Evolutionary conservation across 306 rosid species (phyloP).

Genomic region (Fagus sylvatica): DNA sequence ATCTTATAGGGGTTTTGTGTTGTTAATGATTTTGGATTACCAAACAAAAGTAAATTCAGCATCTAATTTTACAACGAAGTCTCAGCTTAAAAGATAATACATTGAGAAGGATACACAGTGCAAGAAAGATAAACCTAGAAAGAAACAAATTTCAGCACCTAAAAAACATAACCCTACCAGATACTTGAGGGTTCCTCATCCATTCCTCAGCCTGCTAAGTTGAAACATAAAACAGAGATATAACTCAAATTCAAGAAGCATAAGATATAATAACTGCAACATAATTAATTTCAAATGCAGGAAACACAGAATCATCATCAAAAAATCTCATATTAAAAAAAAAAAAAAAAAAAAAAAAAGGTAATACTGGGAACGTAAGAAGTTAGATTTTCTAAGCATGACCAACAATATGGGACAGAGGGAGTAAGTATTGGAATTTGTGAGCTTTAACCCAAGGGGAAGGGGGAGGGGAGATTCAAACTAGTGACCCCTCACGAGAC

Average conservation of each 20-base stretch:
- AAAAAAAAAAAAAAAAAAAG: neutral
- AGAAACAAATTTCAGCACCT: constrained; percentile 17
- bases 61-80: neutral
- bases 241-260: constrained; percentile 18
- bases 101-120: neutral
- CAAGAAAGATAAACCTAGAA: constrained; percentile 1
- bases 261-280: neutral
- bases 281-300: constrained; percentile 8
- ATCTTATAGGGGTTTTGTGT: neutral
- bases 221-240: constrained; percentile 33
- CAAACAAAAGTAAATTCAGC: neutral
- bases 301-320: constrained; percentile 16
- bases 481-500: too few species aligned
- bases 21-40: neutral
- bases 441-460: too few species aligned
- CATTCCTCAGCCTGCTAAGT: constrained; percentile 57
- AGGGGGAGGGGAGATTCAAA: too few species aligned
- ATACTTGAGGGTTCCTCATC: constrained; percentile 28
- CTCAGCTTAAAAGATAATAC: neutral
- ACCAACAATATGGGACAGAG: too few species aligned
- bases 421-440: too few species aligned
- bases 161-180: constrained; percentile 51
- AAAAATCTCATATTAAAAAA: neutral
- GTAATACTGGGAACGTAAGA: too few species aligned
- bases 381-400: neutral